Evolutionary conservation across 352 stramenopile genomes (phyloP).

Genomic region (Elongisporangium anandrum): DNA sequence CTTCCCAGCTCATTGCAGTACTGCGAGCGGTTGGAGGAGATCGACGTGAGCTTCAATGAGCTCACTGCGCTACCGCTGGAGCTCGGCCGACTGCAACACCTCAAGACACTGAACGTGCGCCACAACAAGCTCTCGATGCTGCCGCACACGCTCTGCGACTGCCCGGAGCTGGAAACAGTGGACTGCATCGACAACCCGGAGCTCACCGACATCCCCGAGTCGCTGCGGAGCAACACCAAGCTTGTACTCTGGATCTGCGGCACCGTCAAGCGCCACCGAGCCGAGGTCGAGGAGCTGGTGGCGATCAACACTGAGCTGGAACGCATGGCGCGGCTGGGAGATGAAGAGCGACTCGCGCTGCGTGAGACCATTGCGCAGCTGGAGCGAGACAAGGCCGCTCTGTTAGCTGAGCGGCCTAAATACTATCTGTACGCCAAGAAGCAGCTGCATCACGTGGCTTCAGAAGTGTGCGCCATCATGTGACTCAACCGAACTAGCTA

Average conservation of each 20-base stretch:
- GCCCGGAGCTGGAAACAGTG: conserved; percentile 41
- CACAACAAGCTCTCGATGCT: conserved; percentile 71
- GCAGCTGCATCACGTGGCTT: conserved; percentile 43
- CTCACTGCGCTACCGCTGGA: conserved; percentile 43
- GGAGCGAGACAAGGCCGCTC: conserved; percentile 47
- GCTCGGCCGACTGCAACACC: conserved; percentile 44
- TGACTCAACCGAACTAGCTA: no score
- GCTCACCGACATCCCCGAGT: conserved; percentile 60
- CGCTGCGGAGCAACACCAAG: conserved; percentile 58
- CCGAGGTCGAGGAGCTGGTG: conserved; percentile 63
- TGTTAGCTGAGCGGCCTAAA: conserved; percentile 56
- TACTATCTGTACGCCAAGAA: conserved; percentile 76
- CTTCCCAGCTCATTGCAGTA: conserved; percentile 59
- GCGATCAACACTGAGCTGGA: conserved; percentile 73
- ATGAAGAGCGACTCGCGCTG: conserved; percentile 69
- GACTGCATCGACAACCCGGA: conserved; percentile 54
- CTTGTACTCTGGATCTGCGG: conserved; percentile 80
- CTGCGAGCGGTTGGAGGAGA: conserved; percentile 63
- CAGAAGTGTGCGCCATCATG: conserved; percentile 63
- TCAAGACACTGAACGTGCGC: conserved; percentile 59
- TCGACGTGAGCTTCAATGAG: conserved; percentile 67
- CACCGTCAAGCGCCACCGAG: conserved; percentile 63
- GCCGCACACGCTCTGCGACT: conserved; percentile 73
- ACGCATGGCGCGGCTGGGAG: conserved; percentile 58
- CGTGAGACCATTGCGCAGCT: conserved; percentile 62